phyloP scores from a whole-genome alignment of 805 yeast species.

The Ogataea philodendri region DNA sequence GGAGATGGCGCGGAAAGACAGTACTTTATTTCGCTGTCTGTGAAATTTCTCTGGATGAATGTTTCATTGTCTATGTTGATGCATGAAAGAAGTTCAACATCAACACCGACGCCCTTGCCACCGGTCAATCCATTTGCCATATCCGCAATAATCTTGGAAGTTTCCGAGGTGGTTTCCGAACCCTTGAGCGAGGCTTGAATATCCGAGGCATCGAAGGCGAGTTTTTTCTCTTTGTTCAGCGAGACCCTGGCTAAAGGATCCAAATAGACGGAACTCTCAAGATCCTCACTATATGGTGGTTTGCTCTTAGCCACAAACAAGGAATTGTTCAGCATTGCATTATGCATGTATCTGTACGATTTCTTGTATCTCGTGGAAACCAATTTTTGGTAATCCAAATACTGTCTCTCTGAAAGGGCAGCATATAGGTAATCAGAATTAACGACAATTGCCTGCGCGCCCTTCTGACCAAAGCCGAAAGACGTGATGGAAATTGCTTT shows the following conservation, averaged over 20 bases:
- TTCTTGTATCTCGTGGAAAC: constrained; percentile 79
- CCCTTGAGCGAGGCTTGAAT: constrained; percentile 48
- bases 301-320: constrained; percentile 91
- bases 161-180: constrained; percentile 50
- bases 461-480: constrained; percentile 99
- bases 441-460: constrained; percentile 90
- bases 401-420: constrained; percentile 67
- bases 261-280: constrained; percentile 87
- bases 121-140: constrained; percentile 50
- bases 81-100: constrained; percentile 83
- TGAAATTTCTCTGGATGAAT: constrained; percentile 89
- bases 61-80: constrained; percentile 87
- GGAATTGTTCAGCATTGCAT: constrained; percentile 86
- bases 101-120: constrained; percentile 87
- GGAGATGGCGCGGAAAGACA: constrained; percentile 73
- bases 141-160: constrained; percentile 59
- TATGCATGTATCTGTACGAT: constrained; percentile 94
- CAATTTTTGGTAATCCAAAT: constrained; percentile 66
- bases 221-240: constrained; percentile 34
- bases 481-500: constrained; percentile 97
- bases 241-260: constrained; percentile 89
- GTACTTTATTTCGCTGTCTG: constrained; percentile 73
- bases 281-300: constrained; percentile 87
- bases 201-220: constrained; percentile 47
- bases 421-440: constrained; percentile 94